phyloP scores from a whole-genome alignment of 305 asterid species.

The Plantago rigida region DNA sequence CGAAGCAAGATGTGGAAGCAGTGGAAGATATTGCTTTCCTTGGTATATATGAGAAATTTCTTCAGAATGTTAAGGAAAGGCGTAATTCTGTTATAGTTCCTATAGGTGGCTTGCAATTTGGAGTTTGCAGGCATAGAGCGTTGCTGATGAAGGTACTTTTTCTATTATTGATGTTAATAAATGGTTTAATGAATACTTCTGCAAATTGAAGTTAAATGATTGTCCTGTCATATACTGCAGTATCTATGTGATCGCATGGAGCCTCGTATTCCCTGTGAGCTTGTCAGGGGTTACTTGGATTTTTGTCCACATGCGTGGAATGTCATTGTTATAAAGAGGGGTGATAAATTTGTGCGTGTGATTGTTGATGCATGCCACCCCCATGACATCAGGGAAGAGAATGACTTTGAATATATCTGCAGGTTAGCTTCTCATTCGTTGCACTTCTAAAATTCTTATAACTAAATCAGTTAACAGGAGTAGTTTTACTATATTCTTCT shows the following conservation, averaged over 20 bases:
- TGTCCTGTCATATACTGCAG: conserved; percentile 34
- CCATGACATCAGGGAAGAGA: conserved; percentile 76
- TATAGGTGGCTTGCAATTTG: conserved; percentile 77
- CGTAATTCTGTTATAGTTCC: conserved; percentile 65
- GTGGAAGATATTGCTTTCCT: conserved; percentile 43
- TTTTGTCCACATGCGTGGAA: conserved; percentile 96
- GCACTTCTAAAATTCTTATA: not conserved
- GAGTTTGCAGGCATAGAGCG: conserved; percentile 93
- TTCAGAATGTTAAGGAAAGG: conserved; percentile 52
- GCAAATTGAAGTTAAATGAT: conserved; percentile 22
- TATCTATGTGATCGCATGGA: conserved; percentile 80
- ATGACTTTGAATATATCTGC: conserved; percentile 69
- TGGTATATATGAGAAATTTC: conserved; percentile 66
- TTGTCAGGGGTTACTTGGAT: conserved; percentile 89
- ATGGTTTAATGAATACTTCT: conserved; percentile 10
- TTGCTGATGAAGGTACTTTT: conserved; percentile 75
- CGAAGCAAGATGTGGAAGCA: conserved; percentile 31
- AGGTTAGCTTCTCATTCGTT: conserved; percentile 37
- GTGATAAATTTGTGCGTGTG: conserved; percentile 58
- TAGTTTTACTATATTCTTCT: not conserved
- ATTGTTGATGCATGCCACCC: conserved; percentile 94
- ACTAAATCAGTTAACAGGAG: no score
- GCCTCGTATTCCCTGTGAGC: conserved; percentile 87
- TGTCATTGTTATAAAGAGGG: conserved; percentile 56
- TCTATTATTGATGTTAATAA: conserved; percentile 17